These are phyloP conservation scores for Suillus weaverae DNA, from an alignment of 768 basidiomycete genomes.

Conservation along the genomic window DNA sequence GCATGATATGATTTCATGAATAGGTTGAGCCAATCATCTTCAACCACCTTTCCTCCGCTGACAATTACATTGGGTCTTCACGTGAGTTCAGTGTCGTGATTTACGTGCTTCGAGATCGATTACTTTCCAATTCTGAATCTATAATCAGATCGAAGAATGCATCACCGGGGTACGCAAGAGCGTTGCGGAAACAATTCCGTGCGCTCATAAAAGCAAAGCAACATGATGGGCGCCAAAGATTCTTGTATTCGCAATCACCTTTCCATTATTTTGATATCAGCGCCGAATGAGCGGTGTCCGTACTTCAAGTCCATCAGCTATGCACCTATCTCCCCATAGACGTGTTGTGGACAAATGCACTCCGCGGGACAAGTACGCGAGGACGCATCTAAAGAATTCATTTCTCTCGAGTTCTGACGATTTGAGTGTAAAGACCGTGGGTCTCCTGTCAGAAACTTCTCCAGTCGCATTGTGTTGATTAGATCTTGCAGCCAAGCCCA, in stretches of 20 bases:
- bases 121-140: slow-evolving; percentile 6
- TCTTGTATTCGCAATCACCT: not conserved
- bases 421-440: slow-evolving; percentile 23
- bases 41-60: not conserved
- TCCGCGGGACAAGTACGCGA: slow-evolving; percentile 34
- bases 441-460: not conserved
- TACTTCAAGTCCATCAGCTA: not conserved
- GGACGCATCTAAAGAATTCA: slow-evolving; percentile 29
- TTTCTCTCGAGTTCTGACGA: slow-evolving; percentile 31
- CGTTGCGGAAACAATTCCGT: slow-evolving; percentile 15
- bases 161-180: not conserved
- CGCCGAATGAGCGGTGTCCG: not conserved
- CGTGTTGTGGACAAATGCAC: slow-evolving; percentile 35
- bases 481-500: slow-evolving; percentile 17
- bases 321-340: slow-evolving; percentile 25
- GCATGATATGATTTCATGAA: slow-evolving; percentile 14
- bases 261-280: not conserved
- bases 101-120: slow-evolving; percentile 26
- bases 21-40: slow-evolving; percentile 21
- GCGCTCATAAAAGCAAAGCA: slow-evolving; percentile 20
- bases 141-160: slow-evolving; percentile 21
- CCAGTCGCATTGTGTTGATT: not conserved
- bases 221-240: not conserved
- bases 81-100: slow-evolving; percentile 17
- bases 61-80: not conserved